phyloP scores from a whole-genome alignment of 2,329 filamentous ascomycete genomes.

The Phialophora chinensis region DNA sequence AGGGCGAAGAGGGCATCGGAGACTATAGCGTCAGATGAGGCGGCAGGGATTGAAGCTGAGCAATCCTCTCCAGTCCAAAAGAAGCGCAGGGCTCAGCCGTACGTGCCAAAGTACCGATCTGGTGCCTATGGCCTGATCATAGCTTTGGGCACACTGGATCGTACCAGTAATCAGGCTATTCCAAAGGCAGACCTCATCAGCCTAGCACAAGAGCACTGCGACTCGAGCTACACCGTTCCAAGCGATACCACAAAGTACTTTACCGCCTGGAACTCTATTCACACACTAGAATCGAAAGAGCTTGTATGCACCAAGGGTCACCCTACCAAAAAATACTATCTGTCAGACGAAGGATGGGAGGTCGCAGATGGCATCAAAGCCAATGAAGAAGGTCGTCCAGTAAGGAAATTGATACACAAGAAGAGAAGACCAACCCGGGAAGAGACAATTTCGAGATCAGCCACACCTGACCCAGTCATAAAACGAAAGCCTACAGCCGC shows the following conservation, averaged over 20 bases:
- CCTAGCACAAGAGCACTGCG: slow-evolving; percentile 72
- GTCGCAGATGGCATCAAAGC: slow-evolving; percentile 61
- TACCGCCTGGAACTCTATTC: slow-evolving; percentile 84
- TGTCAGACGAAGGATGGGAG: slow-evolving; percentile 81
- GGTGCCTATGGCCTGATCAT: slow-evolving; percentile 75
- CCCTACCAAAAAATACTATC: slow-evolving; percentile 69
- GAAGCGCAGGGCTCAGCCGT: slow-evolving; percentile 62
- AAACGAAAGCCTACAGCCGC: neutral
- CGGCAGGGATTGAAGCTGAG: slow-evolving; percentile 37
- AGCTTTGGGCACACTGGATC: slow-evolving; percentile 66
- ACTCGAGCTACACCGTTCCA: slow-evolving; percentile 73
- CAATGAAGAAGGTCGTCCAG: slow-evolving; percentile 16
- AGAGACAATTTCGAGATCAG: neutral
- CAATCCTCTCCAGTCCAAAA: slow-evolving; percentile 60
- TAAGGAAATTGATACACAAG: slow-evolving; percentile 9
- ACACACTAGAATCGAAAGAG: slow-evolving; percentile 74
- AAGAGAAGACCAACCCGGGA: slow-evolving; percentile 2
- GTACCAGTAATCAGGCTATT: slow-evolving; percentile 63
- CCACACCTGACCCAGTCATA: slow-evolving; percentile 3
- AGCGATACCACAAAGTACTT: slow-evolving; percentile 72
- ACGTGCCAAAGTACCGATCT: slow-evolving; percentile 74
- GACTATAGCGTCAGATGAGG: slow-evolving; percentile 41
- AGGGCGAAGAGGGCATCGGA: slow-evolving; percentile 42
- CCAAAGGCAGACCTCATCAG: slow-evolving; percentile 73
- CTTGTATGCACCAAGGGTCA: slow-evolving; percentile 74